A percentile compares a stretch with the other conserved stretches of the same genome.
Conservation (phyloP, 805 yeast species). For the Kazachstania taianensis region DNA sequence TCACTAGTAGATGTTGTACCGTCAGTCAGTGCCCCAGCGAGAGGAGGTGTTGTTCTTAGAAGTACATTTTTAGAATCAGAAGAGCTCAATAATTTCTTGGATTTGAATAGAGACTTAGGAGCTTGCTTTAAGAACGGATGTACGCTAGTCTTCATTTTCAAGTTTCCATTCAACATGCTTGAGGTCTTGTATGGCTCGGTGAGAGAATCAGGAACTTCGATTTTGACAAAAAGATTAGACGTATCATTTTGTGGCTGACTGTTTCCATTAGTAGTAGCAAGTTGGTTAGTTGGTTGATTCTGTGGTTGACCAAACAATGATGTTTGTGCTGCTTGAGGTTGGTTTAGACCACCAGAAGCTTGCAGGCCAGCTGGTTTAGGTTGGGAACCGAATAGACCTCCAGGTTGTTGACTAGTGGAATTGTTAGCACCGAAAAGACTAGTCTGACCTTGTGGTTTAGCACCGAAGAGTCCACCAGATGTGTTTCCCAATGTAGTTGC, state of each 20-base stretch:
- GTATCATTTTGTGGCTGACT: no score
- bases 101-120: slow-evolving; percentile 48
- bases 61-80: neutral
- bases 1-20: neutral
- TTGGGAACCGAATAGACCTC: slow-evolving; percentile 28
- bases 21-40: neutral
- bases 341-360: slow-evolving; percentile 4
- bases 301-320: neutral
- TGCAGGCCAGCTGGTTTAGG: neutral
- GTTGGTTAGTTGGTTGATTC: slow-evolving; percentile 12
- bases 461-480: slow-evolving; percentile 37
- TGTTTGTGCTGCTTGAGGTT: slow-evolving; percentile 8
- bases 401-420: slow-evolving; percentile 3
- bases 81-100: slow-evolving; percentile 1
- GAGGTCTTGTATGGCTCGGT: slow-evolving; percentile 35
- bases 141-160: slow-evolving; percentile 48
- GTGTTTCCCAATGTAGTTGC: slow-evolving; percentile 13
- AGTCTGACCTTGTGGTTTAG: slow-evolving; percentile 6
- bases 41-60: neutral
- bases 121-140: slow-evolving; percentile 52
- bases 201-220: slow-evolving; percentile 29
- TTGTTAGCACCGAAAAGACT: slow-evolving; percentile 29
- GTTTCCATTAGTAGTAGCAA: slow-evolving; percentile 27
- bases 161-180: slow-evolving; percentile 35
- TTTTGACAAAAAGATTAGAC: slow-evolving; percentile 49